Evolutionary conservation across 2,329 filamentous ascomycete species (phyloP).

Genomic region (Xylariaceae sp.): DNA sequence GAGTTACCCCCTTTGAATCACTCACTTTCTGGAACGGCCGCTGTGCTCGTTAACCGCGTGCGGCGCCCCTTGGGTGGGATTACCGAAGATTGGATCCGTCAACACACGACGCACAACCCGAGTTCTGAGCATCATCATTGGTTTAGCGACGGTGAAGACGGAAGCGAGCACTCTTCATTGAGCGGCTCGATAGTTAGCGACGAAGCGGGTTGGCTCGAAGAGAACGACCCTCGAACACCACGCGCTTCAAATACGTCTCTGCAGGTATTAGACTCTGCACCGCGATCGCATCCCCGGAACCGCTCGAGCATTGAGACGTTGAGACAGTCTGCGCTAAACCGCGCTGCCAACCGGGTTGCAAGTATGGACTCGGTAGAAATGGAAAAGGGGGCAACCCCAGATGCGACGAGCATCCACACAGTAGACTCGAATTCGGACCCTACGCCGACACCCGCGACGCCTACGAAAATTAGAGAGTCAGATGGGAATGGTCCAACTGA

Average conservation of each 20-base stretch:
- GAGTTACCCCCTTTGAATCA: constrained; percentile 30
- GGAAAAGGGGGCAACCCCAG: constrained; percentile 20
- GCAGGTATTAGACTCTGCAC: constrained; percentile 25
- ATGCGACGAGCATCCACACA: constrained; percentile 29
- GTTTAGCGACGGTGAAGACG: constrained; percentile 75
- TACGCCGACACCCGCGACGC: constrained; percentile 32
- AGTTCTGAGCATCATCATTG: constrained; percentile 73
- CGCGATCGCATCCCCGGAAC: constrained; percentile 41
- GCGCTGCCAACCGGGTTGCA: constrained; percentile 14
- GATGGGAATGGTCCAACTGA: constrained; percentile 27
- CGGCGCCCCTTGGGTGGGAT: constrained; percentile 60
- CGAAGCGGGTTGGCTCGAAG: constrained; percentile 47
- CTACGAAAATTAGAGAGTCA: constrained; percentile 31
- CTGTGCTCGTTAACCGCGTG: constrained; percentile 62
- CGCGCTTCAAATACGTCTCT: constrained; percentile 37
- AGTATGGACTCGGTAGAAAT: constrained; percentile 28
- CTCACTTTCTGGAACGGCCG: constrained; percentile 48
- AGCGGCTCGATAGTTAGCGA: constrained; percentile 60
- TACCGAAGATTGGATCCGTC: constrained; percentile 83
- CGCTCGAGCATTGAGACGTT: constrained; percentile 58
- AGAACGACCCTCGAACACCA: constrained; percentile 48
- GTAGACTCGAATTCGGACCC: constrained; percentile 27
- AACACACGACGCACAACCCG: constrained; percentile 71
- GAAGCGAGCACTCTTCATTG: constrained; percentile 73
- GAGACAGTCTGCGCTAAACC: constrained; percentile 37